Evolutionary conservation across 2,329 filamentous ascomycete species (phyloP), one percentile per base, ranked within the genome.

Genomic region (Fusarium redolens): DNA sequence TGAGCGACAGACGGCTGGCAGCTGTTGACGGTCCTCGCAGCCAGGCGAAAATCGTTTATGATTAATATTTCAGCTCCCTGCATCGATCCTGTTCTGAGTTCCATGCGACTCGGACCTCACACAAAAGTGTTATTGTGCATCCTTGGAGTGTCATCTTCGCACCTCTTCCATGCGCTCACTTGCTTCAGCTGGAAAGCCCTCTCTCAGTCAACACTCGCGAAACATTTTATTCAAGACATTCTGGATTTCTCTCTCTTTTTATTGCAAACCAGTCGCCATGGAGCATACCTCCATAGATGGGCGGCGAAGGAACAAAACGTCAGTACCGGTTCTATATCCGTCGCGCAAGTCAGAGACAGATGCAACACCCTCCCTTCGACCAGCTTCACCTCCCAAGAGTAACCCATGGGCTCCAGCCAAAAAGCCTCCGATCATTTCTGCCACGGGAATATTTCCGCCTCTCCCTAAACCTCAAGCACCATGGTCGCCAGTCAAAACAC

Each of bases 311-410:
- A 77, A 69, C 41, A 75, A 63, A 61, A 47, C 69, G 38, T 31
- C 61, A n/a, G 38, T 56, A 40, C 55, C 69, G 15, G 47, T 60
- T 41, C 44, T 61, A 31, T 69, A 60, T 35, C 47, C 47, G 4
- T 31, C 40, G 25, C 61, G 64, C 48, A 78, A 74, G n/a, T 43
- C 48, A 41, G 62, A 71, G 14, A 48, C 50, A 41, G 62, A 71
- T 61, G 41, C 48, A 22, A 48, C 43, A 22, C 41, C 72, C 38
- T 71, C 66, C 17, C 68, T 82, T 20, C 77, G 73, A 31, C 80
- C 80, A 38, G 80, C 81, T 8, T 81, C 79, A 7, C 80, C 80
- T 11, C 81, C 81, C 10, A 80, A 76, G 50, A 69, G 69, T 9
- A 82, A 81, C 61, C 81, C 81, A 33, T 82, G 81, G 81, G 57